A percentile compares a stretch with the other conserved stretches of the same genome.
Conservation (phyloP, 495 filamentous ascomycete genomes). For the Podospora pseudoanserina region DNA sequence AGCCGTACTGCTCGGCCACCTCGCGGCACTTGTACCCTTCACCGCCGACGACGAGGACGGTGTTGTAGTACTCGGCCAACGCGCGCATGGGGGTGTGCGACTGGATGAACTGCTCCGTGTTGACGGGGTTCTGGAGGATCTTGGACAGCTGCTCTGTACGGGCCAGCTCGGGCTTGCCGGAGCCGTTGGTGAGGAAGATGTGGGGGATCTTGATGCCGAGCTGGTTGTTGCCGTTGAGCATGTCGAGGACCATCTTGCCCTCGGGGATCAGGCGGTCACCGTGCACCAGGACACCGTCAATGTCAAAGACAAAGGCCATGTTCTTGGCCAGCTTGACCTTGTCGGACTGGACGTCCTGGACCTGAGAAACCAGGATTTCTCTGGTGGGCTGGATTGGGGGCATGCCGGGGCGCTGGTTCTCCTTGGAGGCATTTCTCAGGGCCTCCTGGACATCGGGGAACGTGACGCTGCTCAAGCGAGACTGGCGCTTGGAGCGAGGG, state of each 20-base stretch:
- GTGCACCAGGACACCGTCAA: constrained; percentile 64
- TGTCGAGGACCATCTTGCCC: constrained; percentile 55
- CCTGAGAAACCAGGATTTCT: constrained; percentile 67
- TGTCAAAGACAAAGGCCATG: constrained; percentile 66
- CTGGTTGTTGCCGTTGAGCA: constrained; percentile 64
- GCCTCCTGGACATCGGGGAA: constrained; percentile 39
- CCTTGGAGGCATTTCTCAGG: constrained; percentile 28
- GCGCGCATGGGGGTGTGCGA: constrained; percentile 65
- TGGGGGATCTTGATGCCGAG: constrained; percentile 68
- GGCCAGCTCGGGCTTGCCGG: constrained; percentile 57
- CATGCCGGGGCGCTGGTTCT: constrained; percentile 42
- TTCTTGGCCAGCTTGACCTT: constrained; percentile 64
- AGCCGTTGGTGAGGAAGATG: constrained; percentile 67
- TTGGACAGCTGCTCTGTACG: constrained; percentile 56
- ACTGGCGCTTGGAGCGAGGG: constrained; percentile 65
- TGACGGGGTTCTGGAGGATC: constrained; percentile 56
- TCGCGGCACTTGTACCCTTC: constrained; percentile 64
- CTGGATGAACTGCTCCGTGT: constrained; percentile 65
- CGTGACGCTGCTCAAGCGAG: constrained; percentile 57
- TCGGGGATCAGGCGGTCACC: constrained; percentile 62
- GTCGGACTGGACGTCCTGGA: constrained; percentile 66
- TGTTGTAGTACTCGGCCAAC: constrained; percentile 62
- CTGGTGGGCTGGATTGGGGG: constrained; percentile 53
- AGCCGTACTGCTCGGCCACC: constrained; percentile 62
- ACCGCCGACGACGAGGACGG: constrained; percentile 62